phyloP scores from a whole-genome alignment of 1,139 yeast genomes.

The Nakaseomyces bracarensis region DNA sequence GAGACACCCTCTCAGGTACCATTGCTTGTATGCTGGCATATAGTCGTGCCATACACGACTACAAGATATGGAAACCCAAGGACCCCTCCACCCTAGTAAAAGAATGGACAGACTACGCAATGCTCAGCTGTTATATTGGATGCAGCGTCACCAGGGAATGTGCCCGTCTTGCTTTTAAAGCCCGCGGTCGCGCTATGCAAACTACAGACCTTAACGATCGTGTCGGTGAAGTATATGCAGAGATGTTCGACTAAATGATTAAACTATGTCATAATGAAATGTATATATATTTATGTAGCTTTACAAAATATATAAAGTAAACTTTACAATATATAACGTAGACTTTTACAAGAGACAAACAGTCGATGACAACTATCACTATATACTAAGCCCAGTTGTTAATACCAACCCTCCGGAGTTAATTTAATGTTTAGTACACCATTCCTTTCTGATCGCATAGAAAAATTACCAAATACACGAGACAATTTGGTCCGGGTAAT shows the following conservation, averaged over 20 bases:
- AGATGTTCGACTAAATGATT: conserved; percentile 36
- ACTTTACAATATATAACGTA: not conserved
- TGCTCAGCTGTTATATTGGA: conserved; percentile 71
- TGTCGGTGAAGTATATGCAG: conserved; percentile 56
- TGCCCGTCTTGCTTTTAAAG: conserved; percentile 53
- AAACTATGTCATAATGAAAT: not conserved
- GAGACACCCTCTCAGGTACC: conserved; percentile 70
- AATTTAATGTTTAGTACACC: too few species aligned
- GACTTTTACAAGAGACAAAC: too few species aligned
- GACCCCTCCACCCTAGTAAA: conserved; percentile 12
- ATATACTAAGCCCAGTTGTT: too few species aligned
- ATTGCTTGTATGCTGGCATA: conserved; percentile 55
- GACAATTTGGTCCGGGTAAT: not conserved
- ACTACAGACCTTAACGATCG: conserved; percentile 70
- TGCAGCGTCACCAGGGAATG: conserved; percentile 60
- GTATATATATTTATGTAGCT: not conserved
- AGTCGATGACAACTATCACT: too few species aligned
- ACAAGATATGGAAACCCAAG: conserved; percentile 39
- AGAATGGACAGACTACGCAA: conserved; percentile 36
- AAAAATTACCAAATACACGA: not conserved
- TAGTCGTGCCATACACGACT: conserved; percentile 27
- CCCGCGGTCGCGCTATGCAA: conserved; percentile 71
- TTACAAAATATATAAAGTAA: too few species aligned
- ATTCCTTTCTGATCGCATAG: too few species aligned
- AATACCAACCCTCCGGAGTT: too few species aligned